phyloP scores from a whole-genome alignment of 2,329 filamentous ascomycete genomes.

The Cordyceps cicadae region DNA sequence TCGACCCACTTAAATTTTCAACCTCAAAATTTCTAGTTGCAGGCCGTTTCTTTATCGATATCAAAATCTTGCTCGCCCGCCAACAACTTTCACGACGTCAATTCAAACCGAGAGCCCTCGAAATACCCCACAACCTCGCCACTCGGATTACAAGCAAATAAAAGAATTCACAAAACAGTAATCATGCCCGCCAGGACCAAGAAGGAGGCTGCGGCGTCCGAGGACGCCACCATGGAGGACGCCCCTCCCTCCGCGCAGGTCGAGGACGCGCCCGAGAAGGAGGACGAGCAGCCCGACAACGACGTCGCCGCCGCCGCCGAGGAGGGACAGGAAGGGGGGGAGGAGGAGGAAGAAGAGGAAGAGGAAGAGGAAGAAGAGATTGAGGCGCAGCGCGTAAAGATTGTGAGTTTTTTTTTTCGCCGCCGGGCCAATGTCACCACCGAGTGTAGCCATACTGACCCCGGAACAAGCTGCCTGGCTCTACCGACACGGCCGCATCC shows the following conservation, averaged over 20 bases:
- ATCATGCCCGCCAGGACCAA: constrained; percentile 34
- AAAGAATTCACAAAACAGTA: background rate
- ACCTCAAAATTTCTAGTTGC: constrained; percentile 4
- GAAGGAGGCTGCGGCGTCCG: constrained; percentile 20
- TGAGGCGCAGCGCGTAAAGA: constrained; percentile 49
- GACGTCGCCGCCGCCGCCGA: constrained; percentile 13
- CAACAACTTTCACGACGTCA: background rate
- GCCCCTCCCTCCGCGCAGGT: constrained; percentile 31
- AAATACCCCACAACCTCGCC: background rate
- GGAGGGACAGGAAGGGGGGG: constrained; percentile 30
- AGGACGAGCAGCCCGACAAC: constrained; percentile 22
- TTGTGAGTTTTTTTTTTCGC: constrained; percentile 36
- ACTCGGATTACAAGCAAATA: background rate
- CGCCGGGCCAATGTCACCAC: too few species aligned
- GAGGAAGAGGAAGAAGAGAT: constrained; percentile 38
- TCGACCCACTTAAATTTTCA: background rate
- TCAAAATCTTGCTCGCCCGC: constrained; percentile 1
- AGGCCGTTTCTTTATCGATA: constrained; percentile 1
- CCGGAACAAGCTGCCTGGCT: constrained; percentile 63
- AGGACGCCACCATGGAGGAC: constrained; percentile 38
- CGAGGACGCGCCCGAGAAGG: constrained; percentile 24
- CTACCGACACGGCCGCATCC: constrained; percentile 78
- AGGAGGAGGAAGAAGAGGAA: constrained; percentile 26
- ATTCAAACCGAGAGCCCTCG: background rate
- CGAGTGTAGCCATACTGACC: background rate